A percentile compares a stretch with the other conserved stretches of the same genome.
These are phyloP conservation scores for Zygotorulaspora florentina DNA, from an alignment of 805 yeast species.

Conservation along the genomic window DNA sequence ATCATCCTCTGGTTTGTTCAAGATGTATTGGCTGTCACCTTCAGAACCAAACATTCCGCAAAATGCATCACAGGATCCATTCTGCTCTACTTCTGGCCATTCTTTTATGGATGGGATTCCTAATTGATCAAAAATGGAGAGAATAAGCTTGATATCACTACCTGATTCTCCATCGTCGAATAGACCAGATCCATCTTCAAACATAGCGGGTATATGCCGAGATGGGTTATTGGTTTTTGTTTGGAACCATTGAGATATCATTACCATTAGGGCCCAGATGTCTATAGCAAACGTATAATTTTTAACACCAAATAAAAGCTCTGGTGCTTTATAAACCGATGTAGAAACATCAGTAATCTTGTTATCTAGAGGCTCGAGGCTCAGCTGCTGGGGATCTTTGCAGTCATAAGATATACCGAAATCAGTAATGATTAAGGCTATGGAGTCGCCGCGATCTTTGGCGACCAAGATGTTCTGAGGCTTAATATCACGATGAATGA, in stretches of 20 bases:
- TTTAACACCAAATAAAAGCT: constrained; percentile 56
- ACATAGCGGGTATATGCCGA: constrained; percentile 22
- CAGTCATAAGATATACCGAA: constrained; percentile 58
- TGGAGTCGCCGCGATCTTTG: not conserved
- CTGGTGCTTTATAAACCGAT: constrained; percentile 72
- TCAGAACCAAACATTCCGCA: constrained; percentile 32
- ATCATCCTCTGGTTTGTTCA: constrained; percentile 6
- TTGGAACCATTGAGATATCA: constrained; percentile 50
- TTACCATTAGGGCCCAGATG: constrained; percentile 67
- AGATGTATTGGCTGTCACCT: constrained; percentile 27
- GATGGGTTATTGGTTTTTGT: constrained; percentile 19
- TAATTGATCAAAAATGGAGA: constrained; percentile 50
- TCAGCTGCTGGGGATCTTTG: constrained; percentile 20
- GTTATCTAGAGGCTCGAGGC: constrained; percentile 25
- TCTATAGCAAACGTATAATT: constrained; percentile 57
- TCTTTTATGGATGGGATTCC: constrained; percentile 54
- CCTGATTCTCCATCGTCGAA: constrained; percentile 25
- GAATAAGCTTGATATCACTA: constrained; percentile 59
- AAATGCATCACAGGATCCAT: constrained; percentile 33
- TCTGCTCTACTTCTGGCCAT: constrained; percentile 40
- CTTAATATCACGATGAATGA: constrained; percentile 90
- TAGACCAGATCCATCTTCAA: constrained; percentile 26
- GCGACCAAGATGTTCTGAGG: constrained; percentile 85
- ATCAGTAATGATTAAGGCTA: constrained; percentile 60
- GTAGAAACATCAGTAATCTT: constrained; percentile 55